A percentile compares a stretch with the other conserved stretches of the same genome.
phyloP scores from a whole-genome alignment of 2,329 filamentous ascomycete genomes.

The Fusarium azukiicola region DNA sequence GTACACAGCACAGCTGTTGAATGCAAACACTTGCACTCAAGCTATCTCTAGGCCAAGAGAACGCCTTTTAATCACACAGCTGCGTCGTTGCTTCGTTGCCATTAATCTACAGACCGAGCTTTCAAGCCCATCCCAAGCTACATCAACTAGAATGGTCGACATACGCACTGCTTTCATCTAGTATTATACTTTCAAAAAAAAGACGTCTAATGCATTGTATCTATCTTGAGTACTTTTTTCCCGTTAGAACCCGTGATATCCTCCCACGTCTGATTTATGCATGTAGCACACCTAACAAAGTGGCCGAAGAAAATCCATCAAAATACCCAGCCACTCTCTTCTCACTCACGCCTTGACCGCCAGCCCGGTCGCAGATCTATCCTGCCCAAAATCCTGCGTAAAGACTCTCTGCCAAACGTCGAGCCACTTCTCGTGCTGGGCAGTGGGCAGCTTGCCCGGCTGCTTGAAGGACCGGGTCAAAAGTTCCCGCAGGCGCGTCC shows the following conservation, averaged over 20 bases:
- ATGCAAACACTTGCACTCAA: slow-evolving; percentile 11
- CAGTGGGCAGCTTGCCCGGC: slow-evolving; percentile 80
- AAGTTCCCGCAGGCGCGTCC: slow-evolving; percentile 87
- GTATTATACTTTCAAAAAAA: slow-evolving; percentile 11
- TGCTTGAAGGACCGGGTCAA: slow-evolving; percentile 85
- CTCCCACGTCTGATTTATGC: neutral
- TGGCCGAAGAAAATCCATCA: neutral
- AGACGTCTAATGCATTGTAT: neutral
- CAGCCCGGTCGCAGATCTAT: slow-evolving; percentile 53
- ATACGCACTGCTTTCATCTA: slow-evolving; percentile 16
- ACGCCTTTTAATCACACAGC: neutral
- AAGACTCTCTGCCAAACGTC: slow-evolving; percentile 88
- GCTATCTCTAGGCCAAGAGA: neutral
- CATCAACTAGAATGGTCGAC: neutral
- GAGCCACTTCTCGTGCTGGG: slow-evolving; percentile 87
- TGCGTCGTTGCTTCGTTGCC: slow-evolving; percentile 10
- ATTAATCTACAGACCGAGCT: neutral
- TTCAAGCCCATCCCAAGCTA: slow-evolving; percentile 8
- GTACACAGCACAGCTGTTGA: slow-evolving; percentile 28
- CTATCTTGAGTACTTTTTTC: slow-evolving; percentile 7
- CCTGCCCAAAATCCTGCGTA: slow-evolving; percentile 70
- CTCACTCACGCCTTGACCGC: slow-evolving; percentile 55
- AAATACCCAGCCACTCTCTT: slow-evolving; percentile 14
- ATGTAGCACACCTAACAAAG: neutral
- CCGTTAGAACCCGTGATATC: neutral